Evolutionary conservation across 2,329 filamentous ascomycete genomes (phyloP).

Genomic region (Capronia epimyces): DNA sequence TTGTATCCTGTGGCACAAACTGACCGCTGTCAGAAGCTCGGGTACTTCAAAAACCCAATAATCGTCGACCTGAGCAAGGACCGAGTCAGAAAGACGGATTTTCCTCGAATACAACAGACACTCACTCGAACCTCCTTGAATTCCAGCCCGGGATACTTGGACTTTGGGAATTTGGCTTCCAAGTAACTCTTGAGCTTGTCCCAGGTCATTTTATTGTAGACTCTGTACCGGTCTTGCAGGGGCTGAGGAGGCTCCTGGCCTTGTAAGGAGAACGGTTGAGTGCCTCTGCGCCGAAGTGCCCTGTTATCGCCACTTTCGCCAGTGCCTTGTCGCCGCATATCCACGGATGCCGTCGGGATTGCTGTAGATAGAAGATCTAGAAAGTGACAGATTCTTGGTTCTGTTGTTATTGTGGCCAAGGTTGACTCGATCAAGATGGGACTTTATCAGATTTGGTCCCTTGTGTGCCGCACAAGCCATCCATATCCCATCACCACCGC

Average conservation of each 20-base stretch:
- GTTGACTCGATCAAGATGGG: too few relatives aligned
- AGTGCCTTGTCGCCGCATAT: background rate
- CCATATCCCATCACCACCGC: too few relatives aligned
- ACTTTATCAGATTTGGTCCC: too few relatives aligned
- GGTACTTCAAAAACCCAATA: too few relatives aligned
- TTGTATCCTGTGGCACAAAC: background rate
- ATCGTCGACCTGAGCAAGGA: background rate
- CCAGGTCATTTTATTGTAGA: constrained; percentile 5
- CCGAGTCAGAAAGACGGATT: background rate
- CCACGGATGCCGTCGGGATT: too few relatives aligned
- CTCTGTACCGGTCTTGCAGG: background rate
- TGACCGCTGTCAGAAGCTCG: too few relatives aligned
- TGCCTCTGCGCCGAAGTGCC: background rate
- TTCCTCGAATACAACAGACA: background rate
- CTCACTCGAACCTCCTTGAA: constrained; percentile 1
- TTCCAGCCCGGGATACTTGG: constrained; percentile 1
- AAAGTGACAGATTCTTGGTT: too few relatives aligned
- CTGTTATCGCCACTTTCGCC: background rate
- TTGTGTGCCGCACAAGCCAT: too few relatives aligned
- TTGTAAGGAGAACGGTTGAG: background rate
- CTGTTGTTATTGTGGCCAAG: too few relatives aligned
- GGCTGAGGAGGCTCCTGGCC: background rate
- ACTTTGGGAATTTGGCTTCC: constrained; percentile 1
- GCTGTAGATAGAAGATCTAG: too few relatives aligned
- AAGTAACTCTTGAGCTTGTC: constrained; percentile 7